Evolutionary conservation across 176 grass and related monocot genomes (phyloP).

Genomic region (Zea mays): DNA sequence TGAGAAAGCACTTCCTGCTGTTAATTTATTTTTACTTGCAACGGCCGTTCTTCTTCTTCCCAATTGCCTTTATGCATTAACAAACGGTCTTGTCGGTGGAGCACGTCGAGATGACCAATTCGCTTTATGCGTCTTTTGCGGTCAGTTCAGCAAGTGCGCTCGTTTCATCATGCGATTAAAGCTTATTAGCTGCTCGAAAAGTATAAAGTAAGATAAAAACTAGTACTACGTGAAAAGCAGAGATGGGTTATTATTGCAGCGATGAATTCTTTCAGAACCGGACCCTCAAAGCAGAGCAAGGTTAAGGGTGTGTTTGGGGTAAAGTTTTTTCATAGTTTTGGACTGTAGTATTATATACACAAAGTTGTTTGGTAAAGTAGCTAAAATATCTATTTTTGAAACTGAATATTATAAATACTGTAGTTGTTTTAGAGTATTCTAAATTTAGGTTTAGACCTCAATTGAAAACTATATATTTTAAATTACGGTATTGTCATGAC

Average conservation of each 20-base stretch:
- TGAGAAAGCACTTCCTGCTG: background rate
- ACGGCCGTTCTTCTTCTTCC: constrained; percentile 10
- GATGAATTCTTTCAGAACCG: too few species aligned
- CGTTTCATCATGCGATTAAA: background rate
- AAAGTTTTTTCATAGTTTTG: too few species aligned
- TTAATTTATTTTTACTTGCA: background rate
- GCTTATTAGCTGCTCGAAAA: background rate
- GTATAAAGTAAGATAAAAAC: background rate
- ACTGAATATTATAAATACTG: too few species aligned
- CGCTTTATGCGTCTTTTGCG: constrained; percentile 1
- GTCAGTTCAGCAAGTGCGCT: background rate
- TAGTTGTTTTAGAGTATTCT: too few species aligned
- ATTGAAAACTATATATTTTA: too few species aligned
- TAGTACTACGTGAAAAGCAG: background rate
- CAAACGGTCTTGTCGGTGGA: background rate
- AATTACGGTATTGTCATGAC: too few species aligned
- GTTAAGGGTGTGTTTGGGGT: too few species aligned
- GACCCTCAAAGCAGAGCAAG: too few species aligned
- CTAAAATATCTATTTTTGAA: too few species aligned
- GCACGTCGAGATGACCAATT: background rate
- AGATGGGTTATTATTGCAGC: background rate
- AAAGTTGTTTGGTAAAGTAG: too few species aligned
- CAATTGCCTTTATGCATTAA: background rate
- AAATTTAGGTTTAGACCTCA: too few species aligned
- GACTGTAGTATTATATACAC: too few species aligned